Evolutionary conservation across 805 yeast species (phyloP), one percentile per base, ranked within the genome.

Genomic region (Torulaspora maleeae): DNA sequence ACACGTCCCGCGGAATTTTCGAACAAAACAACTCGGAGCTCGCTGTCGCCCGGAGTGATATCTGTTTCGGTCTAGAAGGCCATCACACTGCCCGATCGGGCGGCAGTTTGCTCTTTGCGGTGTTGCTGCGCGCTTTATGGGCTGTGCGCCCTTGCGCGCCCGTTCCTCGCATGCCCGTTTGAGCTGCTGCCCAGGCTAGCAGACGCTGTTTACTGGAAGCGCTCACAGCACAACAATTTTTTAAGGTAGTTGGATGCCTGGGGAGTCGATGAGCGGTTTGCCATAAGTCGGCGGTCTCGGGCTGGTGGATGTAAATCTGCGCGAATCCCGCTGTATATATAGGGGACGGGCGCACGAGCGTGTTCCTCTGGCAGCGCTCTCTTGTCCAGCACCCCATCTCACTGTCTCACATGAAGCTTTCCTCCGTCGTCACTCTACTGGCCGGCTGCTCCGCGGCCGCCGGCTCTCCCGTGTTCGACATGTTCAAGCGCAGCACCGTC

Each of bases 391-490:
- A 12, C 25, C 25, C 3, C 25, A 22, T 22, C 10, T 22, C 25
- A 2, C 5, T 8, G 7, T 8, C 10, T 22, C 17, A 10, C 16
- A 48, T 44, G 53, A 44, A 39, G 40, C 37, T 50, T 16, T 34
- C 50, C 12, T 13, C 30, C 32, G 43, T 49, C 12, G 39, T 38
- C 25, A 20, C 46, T 25, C 32, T 47, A 11, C 24, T 51, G 28
- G 50, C 49, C 32, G 30, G 40, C 11, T 36, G 46, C 27, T 30
- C 47, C 16, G 17, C 45, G 12, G 44, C 44, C 29, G 25, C 43
- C 19, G 54, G 52, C 20, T 28, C 40, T 19, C 50, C 53, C 13
- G 42, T 41, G n/a, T 17, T 36, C 28, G 24, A 38, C 8, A n/a
- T 35, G 12, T 41, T 39, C 38, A 36, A 36, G 40, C 47, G 38